phyloP scores from a whole-genome alignment of 805 yeast genomes.

The Wickerhamomyces pijperi region DNA sequence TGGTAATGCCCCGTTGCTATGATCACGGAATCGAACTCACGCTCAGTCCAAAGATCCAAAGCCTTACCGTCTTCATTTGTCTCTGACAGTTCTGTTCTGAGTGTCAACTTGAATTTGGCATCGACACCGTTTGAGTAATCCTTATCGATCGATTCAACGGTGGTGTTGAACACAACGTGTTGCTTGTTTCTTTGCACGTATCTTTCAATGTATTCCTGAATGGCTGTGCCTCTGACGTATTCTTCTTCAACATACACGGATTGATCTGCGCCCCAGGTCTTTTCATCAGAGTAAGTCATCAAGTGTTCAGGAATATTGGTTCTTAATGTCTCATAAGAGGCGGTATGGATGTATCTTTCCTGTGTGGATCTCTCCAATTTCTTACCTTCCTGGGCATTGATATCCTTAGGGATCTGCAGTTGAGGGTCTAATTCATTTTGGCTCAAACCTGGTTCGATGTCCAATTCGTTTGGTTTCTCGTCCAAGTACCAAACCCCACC shows the following conservation, averaged over 20 bases:
- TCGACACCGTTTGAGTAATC: slow-evolving; percentile 6
- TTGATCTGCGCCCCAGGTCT: slow-evolving; percentile 21
- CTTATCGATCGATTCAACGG: slow-evolving; percentile 27
- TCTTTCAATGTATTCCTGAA: slow-evolving; percentile 39
- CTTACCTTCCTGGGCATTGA: background rate
- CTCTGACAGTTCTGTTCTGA: slow-evolving; percentile 19
- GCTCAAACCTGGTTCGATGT: slow-evolving; percentile 19
- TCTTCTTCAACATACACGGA: slow-evolving; percentile 25
- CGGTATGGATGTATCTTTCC: slow-evolving; percentile 20
- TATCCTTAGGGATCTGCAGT: slow-evolving; percentile 4
- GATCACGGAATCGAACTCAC: slow-evolving; percentile 29
- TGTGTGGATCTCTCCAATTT: slow-evolving; percentile 4
- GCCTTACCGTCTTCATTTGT: slow-evolving; percentile 11
- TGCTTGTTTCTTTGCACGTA: slow-evolving; percentile 27
- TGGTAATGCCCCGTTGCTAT: slow-evolving; percentile 49
- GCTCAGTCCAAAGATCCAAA: slow-evolving; percentile 27
- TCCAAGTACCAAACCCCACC: slow-evolving; percentile 33
- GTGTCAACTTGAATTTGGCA: slow-evolving; percentile 20
- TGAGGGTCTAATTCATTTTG: slow-evolving; percentile 20
- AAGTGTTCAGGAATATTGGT: slow-evolving; percentile 33
- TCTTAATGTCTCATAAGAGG: slow-evolving; percentile 20
- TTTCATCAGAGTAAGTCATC: slow-evolving; percentile 34
- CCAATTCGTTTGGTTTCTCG: slow-evolving; percentile 13
- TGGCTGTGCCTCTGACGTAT: slow-evolving; percentile 39
- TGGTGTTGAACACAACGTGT: slow-evolving; percentile 20